phyloP scores from a whole-genome alignment of 257 asterid species.

The Ajuga chamaepitys region DNA sequence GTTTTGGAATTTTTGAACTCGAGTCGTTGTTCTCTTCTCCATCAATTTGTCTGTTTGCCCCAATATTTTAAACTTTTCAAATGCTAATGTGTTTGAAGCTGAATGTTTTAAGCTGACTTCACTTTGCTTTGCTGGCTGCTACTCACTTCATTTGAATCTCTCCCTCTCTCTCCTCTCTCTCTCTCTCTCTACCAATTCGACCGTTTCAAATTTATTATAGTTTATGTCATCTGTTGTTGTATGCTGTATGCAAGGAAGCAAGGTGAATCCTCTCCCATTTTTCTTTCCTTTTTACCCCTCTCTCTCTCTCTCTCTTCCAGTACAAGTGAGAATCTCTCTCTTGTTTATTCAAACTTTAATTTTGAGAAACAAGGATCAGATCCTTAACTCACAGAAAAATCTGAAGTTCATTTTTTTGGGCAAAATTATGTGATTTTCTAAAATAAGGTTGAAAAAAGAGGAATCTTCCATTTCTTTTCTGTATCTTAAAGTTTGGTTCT shows the following conservation, averaged over 20 bases:
- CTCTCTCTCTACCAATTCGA: slow-evolving; percentile 16
- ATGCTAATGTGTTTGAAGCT: slow-evolving; percentile 15
- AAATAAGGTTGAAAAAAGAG: slow-evolving; percentile 24
- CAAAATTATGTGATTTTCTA: neutral
- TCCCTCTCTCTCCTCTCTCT: neutral
- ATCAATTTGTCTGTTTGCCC: slow-evolving; percentile 27
- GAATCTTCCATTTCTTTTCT: slow-evolving; percentile 13
- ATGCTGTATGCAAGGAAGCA: neutral
- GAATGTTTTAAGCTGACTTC: slow-evolving; percentile 13
- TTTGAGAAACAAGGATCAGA: neutral
- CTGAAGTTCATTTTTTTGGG: neutral
- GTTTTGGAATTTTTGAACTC: slow-evolving; percentile 17
- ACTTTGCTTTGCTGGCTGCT: slow-evolving; percentile 7
- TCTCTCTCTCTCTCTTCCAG: neutral
- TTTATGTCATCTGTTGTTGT: slow-evolving; percentile 4
- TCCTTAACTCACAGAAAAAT: neutral
- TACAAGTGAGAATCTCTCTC: slow-evolving; percentile 7
- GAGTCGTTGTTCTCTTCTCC: slow-evolving; percentile 16
- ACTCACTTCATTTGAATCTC: slow-evolving; percentile 10
- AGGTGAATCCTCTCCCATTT: slow-evolving; percentile 8
- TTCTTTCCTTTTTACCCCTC: neutral
- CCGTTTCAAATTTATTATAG: slow-evolving; percentile 26
- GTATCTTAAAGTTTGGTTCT: slow-evolving; percentile 37
- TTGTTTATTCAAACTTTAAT: neutral
- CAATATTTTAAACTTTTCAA: slow-evolving; percentile 7